Evolutionary conservation across 176 grass and related monocot species (phyloP), one percentile per base, ranked within the genome.

Genomic region (Avena atlantica): DNA sequence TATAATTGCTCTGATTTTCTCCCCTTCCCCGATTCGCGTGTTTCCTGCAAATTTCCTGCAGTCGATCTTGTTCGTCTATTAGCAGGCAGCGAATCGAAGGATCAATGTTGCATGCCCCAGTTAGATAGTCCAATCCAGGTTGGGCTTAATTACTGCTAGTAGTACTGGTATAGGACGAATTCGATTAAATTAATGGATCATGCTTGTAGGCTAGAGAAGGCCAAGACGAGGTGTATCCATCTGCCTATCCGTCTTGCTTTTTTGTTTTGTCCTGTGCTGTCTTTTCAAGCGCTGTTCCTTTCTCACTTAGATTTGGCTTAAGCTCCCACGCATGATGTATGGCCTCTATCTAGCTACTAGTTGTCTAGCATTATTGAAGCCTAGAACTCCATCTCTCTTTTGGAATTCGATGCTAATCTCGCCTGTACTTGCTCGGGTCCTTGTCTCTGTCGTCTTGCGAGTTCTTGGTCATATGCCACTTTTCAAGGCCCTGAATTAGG

Each of bases 201-300:
- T 15, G 17, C 65, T 68, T 16, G 12, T 67, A 52, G 73, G 27
- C 9, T 37, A 14, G 23, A n/a, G 60, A 59, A 59, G 58, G 74
- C 73, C 76, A 82, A 76, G 77, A 76, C 7, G 44, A 10, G 85
- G 63, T 73, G 37, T 24, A 74, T 72, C 70, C 2, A 74, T 50
- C 71, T 1, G 4, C 71, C 71, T 14, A 49, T 75, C 21, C 47
- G 48, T 16, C 64, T 52, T 83, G 82, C 89, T 84, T 88, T 88
- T 77, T 84, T 84, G 81, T 87, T 85, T 88, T 91, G 89, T 91
- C 85, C 75, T 81, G 89, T 84, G 85, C 86, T 81, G 90, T 91
- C 90, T 88, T 88, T 88, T 85, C 86, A 55, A 15, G 7, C 4
- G 24, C 34, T 50, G 45, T 74, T 72, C 13, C 47, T 48, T 58